A percentile compares a stretch with the other conserved stretches of the same genome.
Evolutionary conservation across 1,284 basidiomycete species (phyloP).

Genomic region (Tilletia caries): DNA sequence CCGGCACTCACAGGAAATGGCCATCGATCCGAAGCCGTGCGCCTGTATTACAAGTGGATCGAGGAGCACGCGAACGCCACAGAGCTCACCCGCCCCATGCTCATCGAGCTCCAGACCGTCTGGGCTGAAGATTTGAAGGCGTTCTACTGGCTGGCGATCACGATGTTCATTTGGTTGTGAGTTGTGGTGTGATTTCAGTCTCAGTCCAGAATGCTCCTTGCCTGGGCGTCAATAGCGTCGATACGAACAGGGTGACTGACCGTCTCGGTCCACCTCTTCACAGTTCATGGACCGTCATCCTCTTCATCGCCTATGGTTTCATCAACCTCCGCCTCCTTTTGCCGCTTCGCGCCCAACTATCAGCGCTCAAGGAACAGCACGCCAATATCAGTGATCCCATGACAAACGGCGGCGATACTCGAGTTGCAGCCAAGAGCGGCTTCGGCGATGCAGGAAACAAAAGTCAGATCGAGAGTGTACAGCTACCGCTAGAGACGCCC

Average conservation of each 20-base stretch:
- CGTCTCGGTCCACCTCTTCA: background rate
- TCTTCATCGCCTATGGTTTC: background rate
- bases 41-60: background rate
- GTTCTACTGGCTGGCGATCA: slow-evolving; percentile 1
- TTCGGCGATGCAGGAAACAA: background rate
- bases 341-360: background rate
- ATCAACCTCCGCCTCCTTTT: background rate
- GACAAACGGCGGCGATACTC: background rate
- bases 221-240: background rate
- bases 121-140: background rate
- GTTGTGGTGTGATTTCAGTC: too few relatives aligned
- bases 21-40: background rate
- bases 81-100: background rate
- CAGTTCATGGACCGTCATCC: background rate
- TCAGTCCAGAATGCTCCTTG: too few relatives aligned
- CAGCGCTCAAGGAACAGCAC: background rate
- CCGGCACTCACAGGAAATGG: background rate
- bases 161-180: slow-evolving; percentile 11
- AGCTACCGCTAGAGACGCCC: slow-evolving; percentile 2
- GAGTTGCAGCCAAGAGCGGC: background rate
- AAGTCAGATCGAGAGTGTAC: background rate
- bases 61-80: background rate
- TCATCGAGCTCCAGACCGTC: background rate
- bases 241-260: background rate
- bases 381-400: background rate